A percentile compares a stretch with the other conserved stretches of the same genome.
Conservation (phyloP, 371 early-diverging fungal species). For the Mucor velutinosus region DNA sequence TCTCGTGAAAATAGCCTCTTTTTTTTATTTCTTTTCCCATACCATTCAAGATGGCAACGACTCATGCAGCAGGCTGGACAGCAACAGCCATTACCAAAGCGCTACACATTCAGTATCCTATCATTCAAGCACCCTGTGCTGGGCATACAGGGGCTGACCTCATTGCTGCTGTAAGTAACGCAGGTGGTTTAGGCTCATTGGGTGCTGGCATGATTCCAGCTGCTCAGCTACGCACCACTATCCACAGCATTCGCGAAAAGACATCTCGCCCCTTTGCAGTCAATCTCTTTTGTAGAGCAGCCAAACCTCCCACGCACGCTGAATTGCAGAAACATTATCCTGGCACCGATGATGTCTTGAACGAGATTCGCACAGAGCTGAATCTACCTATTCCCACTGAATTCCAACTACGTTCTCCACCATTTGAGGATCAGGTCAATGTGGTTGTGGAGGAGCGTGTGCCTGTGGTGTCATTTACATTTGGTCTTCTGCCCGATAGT, state of each 20-base stretch:
- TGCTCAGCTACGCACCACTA: slow-evolving; percentile 29
- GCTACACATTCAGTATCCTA: slow-evolving; percentile 34
- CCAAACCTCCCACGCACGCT: slow-evolving; percentile 14
- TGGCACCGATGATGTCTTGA: slow-evolving; percentile 25
- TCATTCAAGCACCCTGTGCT: slow-evolving; percentile 50
- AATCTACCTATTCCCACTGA: slow-evolving; percentile 24
- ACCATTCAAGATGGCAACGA: slow-evolving; percentile 5
- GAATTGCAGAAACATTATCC: slow-evolving; percentile 34
- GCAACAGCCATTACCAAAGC: slow-evolving; percentile 15
- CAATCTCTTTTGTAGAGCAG: slow-evolving; percentile 42
- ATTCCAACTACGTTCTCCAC: slow-evolving; percentile 40
- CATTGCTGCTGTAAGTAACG: slow-evolving; percentile 43
- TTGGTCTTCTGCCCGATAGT: slow-evolving; percentile 40
- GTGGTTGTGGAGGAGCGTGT: slow-evolving; percentile 43
- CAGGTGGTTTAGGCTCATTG: slow-evolving; percentile 45
- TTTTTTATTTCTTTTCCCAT: neutral
- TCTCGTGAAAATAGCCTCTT: neutral
- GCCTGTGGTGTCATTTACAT: slow-evolving; percentile 49
- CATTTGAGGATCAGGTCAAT: slow-evolving; percentile 39
- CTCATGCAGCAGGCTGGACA: slow-evolving; percentile 7
- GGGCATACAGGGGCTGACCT: slow-evolving; percentile 39
- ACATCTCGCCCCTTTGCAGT: slow-evolving; percentile 44
- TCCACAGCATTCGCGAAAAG: slow-evolving; percentile 34
- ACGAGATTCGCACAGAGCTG: slow-evolving; percentile 34
- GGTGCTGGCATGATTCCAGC: slow-evolving; percentile 41